Conservation (phyloP, 495 filamentous ascomycete genomes). For the Evansstolkia leycettana region DNA sequence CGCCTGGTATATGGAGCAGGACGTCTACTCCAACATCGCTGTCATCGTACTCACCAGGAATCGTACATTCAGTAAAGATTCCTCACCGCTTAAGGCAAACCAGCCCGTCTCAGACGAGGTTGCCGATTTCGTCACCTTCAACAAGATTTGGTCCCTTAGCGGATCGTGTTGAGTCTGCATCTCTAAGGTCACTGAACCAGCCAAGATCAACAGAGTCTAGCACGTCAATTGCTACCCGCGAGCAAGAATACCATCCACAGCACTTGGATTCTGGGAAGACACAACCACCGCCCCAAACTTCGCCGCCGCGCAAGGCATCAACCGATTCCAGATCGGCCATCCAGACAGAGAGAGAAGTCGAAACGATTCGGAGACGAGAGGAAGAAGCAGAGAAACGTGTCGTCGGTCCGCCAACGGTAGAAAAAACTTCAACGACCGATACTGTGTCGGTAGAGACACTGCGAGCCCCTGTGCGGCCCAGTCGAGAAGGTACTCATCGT, state of each 20-base stretch:
- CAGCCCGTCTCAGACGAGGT: conserved; percentile 53
- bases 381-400: conserved; percentile 15
- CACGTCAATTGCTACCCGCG: conserved; percentile 5
- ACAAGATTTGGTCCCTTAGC: conserved; percentile 43
- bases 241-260: conserved; percentile 3
- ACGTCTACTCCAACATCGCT: conserved; percentile 92
- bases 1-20: conserved; percentile 77
- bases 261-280: conserved; percentile 6
- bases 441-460: neutral
- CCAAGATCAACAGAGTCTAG: conserved; percentile 6
- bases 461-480: conserved; percentile 50
- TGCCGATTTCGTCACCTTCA: conserved; percentile 44
- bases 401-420: conserved; percentile 3
- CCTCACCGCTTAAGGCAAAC: conserved; percentile 45
- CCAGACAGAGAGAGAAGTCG: conserved; percentile 12
- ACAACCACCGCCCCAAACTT: conserved; percentile 42
- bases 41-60: conserved; percentile 87
- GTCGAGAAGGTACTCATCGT: conserved; percentile 65
- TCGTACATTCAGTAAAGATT: conserved; percentile 48
- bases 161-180: conserved; percentile 51
- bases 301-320: conserved; percentile 52
- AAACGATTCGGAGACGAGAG: conserved; percentile 12
- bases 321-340: conserved; percentile 31
- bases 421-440: neutral
- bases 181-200: conserved; percentile 34